phyloP scores from a whole-genome alignment of 805 yeast genomes.

The Metschnikowia corniflorae region DNA sequence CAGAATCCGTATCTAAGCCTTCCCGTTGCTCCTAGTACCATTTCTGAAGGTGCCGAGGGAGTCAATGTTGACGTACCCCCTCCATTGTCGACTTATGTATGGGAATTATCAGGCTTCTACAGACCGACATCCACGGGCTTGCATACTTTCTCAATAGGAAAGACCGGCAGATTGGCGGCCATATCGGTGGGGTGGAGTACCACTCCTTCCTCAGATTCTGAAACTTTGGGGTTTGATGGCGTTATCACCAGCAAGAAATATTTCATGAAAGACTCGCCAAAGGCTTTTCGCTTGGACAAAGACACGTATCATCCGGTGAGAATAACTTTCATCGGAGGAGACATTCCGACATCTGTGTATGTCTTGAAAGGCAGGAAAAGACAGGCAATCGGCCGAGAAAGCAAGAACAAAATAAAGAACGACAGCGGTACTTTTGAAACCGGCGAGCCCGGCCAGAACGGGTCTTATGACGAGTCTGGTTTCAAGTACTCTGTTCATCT shows the following conservation, averaged over 20 bases:
- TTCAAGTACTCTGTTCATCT: background rate
- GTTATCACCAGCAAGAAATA: background rate
- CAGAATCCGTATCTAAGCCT: conserved; percentile 2
- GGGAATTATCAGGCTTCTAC: conserved; percentile 1
- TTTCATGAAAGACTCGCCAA: background rate
- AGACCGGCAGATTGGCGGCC: background rate
- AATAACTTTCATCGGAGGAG: background rate
- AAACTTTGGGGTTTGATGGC: too few species aligned
- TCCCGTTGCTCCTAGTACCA: background rate
- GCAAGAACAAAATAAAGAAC: too few species aligned
- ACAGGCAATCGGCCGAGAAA: too few species aligned
- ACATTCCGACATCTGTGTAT: background rate
- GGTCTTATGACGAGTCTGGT: background rate
- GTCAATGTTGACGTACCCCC: background rate
- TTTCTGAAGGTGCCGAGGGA: background rate
- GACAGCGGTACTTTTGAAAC: too few species aligned
- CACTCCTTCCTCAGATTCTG: background rate
- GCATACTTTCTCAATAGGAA: background rate
- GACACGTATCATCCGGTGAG: background rate
- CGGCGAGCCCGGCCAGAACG: background rate
- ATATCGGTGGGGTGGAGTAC: background rate
- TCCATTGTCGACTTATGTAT: background rate
- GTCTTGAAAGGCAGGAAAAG: background rate
- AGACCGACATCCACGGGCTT: background rate
- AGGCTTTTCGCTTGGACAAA: background rate